Base-by-base conservation (phyloP, 2,329 filamentous ascomycete genomes). In the Trichoderma breve region DNA sequence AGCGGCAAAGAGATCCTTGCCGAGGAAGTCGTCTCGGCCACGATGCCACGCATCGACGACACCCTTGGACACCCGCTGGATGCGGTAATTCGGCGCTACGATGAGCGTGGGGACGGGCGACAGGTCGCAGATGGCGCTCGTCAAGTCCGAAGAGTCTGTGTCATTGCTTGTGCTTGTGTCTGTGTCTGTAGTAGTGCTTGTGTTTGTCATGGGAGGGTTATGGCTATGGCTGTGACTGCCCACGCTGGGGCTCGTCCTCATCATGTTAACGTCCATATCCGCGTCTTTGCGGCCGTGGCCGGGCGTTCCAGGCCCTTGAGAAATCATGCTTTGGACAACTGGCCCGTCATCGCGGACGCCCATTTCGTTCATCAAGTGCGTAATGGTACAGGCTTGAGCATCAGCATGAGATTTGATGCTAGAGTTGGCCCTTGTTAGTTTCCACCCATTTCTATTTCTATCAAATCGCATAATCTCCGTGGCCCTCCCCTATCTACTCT, bases 51-150 rank as follows among this genome's bases (percentile, higher is more conserved):
- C 74, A n/a, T 74, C 12, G 3, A 79, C 70, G 65, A 81, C 75
- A 43, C 78, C 76, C 18, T 70, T 63, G 6, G 80, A 82, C 26
- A 75, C 79, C 4, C 75, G 76, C 36, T 75, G 74, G 65, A 82
- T 79, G 69, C 75, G 75, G 68, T 78, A 77, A 9, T 76, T 70
- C 1, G 79, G 78, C 9, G 79, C 78, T 4, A 82, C 74, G 61
- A 80, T 62, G 43, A 80, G 74, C 4, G 77, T 75, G 3, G 80
- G 77, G 18, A 80, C 74, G 6, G 81, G 80, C 1, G 77, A 77
- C 26, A 72, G 58, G 9, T 72, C 67, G 30, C 51, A 65, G 28
- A 64, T 30, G 24, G 65, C 71, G 34, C 15, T 7, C 12, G 30
- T 21, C 18, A 28, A 8, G 57, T 34, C 57, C n/a, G 11, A 36